Base-by-base conservation (phyloP, 2,329 filamentous ascomycete genomes). In the Diaporthe vexans region DNA sequence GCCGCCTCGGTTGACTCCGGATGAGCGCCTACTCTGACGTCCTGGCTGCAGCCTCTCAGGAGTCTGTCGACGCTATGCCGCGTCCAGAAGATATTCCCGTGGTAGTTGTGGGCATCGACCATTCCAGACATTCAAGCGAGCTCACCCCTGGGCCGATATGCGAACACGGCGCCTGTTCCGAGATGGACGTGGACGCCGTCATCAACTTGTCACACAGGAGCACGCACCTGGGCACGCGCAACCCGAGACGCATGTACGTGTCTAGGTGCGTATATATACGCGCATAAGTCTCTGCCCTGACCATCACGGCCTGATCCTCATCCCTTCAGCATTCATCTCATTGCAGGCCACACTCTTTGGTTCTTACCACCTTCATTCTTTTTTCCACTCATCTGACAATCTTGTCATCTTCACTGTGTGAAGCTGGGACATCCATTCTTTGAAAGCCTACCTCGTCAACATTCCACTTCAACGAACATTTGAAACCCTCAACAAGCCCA, bases 391-490 rank as follows among this genome's bases (percentile, higher is more conserved):
- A 68, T 68, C 63, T 68, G 63, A 58, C 40, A 37, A 72, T 58
- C 51, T 52, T 51, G 65, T 74, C 74, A 58, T 73, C 75, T 76
- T 76, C 75, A 76, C 72, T 72, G 75, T 58, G 74, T 76, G 75
- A 76, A 76, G 74, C 75, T 74, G 74, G 74, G 73, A 73, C 71
- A 54, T 43, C 63, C 75, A 67, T 71, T 74, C 37, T 48, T 71
- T 71, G 57, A 71, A 19, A 59, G n/a, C 29, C 67, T 46, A 57
- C 15, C 59, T 70, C 35, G 21, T 54, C 52, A 37, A 40, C 46
- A 17, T 69, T 61, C 13, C 52, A 72, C 48, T 74, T 71, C 68
- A 69, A 59, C 51, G 8, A 35, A 40, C 29, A 33, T 33, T 33
- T 33, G 29, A 33, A 33, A 33, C 29, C 33, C 35, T 52, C n/a